Base-by-base conservation (phyloP, 2,329 filamentous ascomycete genomes). In the Nigrograna mackinnonii region DNA sequence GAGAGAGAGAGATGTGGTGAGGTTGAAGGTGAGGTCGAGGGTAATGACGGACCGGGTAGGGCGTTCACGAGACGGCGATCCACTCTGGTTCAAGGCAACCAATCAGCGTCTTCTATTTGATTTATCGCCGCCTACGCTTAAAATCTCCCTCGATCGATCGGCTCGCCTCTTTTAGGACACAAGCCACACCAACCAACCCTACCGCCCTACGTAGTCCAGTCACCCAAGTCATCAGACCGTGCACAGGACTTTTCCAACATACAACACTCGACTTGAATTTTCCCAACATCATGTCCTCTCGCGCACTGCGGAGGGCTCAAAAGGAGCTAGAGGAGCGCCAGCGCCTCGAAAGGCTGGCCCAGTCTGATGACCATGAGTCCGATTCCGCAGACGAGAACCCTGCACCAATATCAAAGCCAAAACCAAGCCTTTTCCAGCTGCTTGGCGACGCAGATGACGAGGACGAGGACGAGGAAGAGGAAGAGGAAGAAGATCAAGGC, bases 301-400 rank as follows among this genome's bases (percentile, higher is more conserved):
- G 84, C 51, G 83, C 83, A n/a, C 67, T 87, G 40, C 77, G 83
- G 19, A 83, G 83, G 60, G 75, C 83, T 41, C 82, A 85, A 60
- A 77, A 77, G 50, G 79, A 84, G 70, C 77, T 77, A 44, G 82
- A 83, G 58, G 76, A 80, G 61, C 76, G 77, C 57, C 72, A 77
- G 50, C 73, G 75, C 49, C 68, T 76, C 20, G 58, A 68, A 36
- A 55, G 56, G 48, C 58, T 69, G 12, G 63, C 66, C 35, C 62
- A 71, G 28, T 56, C 65, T 16, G 61, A 69, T 40, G 66, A 66
- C 5, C 58, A 62, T 40, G 65, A 66, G 5, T 58, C 62, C 11
- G 61, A 69, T 22, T 61, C 67, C 38, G 67, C 68, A 37, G 66
- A 73, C 14, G 69, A 72, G 7, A 68, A 70, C 9, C 54, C 58